Conservation (phyloP, 1,284 basidiomycete genomes). For the Sutorius eximius region DNA sequence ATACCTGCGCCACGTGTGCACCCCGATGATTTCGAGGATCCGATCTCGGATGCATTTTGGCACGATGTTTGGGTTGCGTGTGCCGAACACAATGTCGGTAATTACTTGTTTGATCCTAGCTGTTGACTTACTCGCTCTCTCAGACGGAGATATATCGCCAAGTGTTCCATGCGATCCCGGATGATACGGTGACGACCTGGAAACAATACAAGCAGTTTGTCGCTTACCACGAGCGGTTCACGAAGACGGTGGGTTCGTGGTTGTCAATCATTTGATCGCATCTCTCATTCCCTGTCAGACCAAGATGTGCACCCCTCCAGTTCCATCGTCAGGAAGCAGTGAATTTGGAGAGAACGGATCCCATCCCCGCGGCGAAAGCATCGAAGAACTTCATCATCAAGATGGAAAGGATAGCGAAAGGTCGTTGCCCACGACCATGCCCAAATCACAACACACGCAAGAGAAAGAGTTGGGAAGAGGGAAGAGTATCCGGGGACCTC, state of each 20-base stretch:
- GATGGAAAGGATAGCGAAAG: constrained; percentile 22
- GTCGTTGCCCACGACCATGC: constrained; percentile 12
- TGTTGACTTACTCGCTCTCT: constrained; percentile 14
- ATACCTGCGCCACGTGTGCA: constrained; percentile 72
- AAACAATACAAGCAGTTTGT: constrained; percentile 90
- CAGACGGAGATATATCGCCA: constrained; percentile 93
- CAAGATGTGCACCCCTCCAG: constrained; percentile 44
- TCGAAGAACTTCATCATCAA: constrained; percentile 20
- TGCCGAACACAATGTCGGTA: constrained; percentile 78
- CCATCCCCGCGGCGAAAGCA: constrained; percentile 21
- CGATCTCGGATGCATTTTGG: constrained; percentile 84
- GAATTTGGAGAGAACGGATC: constrained; percentile 52
- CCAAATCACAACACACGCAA: constrained; percentile 15
- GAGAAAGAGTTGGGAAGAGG: constrained; percentile 27
- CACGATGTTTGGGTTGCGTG: constrained; percentile 84
- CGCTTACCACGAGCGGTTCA: constrained; percentile 73
- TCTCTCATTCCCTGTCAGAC: constrained; percentile 37
- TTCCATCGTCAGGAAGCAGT: constrained; percentile 52
- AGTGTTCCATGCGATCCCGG: constrained; percentile 90
- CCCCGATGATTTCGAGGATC: constrained; percentile 82
- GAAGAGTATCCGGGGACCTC: constrained; percentile 49
- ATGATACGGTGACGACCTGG: constrained; percentile 91
- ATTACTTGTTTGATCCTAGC: constrained; percentile 15
- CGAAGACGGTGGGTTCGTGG: constrained; percentile 53
- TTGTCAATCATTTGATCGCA: neutral